Evolutionary conservation across 768 basidiomycete genomes (phyloP).

Genomic region (Lanmaoa rubissima): DNA sequence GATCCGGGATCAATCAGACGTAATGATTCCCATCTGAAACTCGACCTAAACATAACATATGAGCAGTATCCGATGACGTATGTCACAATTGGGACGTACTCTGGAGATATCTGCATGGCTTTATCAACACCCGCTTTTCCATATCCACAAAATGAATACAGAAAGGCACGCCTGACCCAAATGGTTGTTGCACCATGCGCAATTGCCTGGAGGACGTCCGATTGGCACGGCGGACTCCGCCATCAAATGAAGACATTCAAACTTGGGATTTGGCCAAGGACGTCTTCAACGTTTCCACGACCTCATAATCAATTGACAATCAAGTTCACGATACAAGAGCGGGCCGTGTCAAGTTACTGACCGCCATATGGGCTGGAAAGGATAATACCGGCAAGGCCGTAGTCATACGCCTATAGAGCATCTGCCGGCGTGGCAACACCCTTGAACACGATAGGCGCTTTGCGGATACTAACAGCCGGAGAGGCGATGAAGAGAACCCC

Average conservation of each 20-base stretch:
- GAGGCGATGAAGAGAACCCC: slow-evolving; percentile 18
- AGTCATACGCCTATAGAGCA: slow-evolving; percentile 63
- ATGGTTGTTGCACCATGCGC: slow-evolving; percentile 81
- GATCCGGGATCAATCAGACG: slow-evolving; percentile 79
- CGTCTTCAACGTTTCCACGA: too few species aligned
- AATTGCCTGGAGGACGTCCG: slow-evolving; percentile 81
- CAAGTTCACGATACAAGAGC: slow-evolving; percentile 81
- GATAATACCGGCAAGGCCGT: slow-evolving; percentile 62
- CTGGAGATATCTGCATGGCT: slow-evolving; percentile 75
- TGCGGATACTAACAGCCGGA: not conserved
- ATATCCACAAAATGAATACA: slow-evolving; percentile 85
- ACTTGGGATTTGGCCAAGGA: too few species aligned
- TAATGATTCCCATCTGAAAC: slow-evolving; percentile 86
- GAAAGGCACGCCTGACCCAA: slow-evolving; percentile 77
- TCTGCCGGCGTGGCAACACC: slow-evolving; percentile 83
- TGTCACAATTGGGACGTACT: slow-evolving; percentile 47
- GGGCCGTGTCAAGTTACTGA: slow-evolving; percentile 70
- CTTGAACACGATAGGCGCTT: slow-evolving; percentile 85
- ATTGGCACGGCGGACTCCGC: slow-evolving; percentile 81
- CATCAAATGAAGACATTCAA: slow-evolving; percentile 80
- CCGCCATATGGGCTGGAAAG: slow-evolving; percentile 76
- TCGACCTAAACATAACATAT: slow-evolving; percentile 68
- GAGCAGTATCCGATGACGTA: slow-evolving; percentile 48
- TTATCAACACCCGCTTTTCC: slow-evolving; percentile 84
- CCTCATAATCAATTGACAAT: slow-evolving; percentile 51